These are phyloP conservation scores for Brachypodium distachyon DNA, from an alignment of 202 grass and related monocot genomes.

Conservation along the genomic window DNA sequence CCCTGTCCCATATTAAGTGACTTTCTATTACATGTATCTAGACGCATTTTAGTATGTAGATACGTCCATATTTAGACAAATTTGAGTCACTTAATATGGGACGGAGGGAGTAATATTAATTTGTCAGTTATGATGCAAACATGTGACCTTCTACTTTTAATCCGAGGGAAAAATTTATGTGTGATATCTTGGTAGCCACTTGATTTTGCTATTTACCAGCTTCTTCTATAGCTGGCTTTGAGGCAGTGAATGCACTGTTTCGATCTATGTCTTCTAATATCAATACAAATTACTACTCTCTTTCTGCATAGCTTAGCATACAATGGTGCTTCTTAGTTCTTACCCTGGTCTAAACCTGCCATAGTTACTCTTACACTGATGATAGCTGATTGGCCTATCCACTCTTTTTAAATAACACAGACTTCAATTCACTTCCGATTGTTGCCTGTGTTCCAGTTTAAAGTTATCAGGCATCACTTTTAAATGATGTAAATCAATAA, in stretches of 20 bases:
- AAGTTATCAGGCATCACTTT: not conserved
- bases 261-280: not conserved
- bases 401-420: not conserved
- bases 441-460: not conserved
- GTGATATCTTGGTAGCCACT: not conserved
- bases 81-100: no score
- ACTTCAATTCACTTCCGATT: not conserved
- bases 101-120: no score
- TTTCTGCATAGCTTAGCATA: not conserved
- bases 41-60: no score
- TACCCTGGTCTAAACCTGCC: not conserved
- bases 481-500: not conserved
- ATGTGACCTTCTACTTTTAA: no score
- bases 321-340: not conserved
- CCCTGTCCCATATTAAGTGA: no score
- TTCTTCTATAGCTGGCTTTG: not conserved
- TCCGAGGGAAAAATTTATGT: no score
- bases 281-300: no score
- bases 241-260: not conserved
- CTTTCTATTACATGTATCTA: no score
- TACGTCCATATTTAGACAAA: no score
- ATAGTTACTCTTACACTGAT: not conserved
- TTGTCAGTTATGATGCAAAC: no score
- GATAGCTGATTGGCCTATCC: not conserved
- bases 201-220: not conserved